Base-by-base conservation (phyloP, 441 rosid species). In the Euphorbia celastroides region DNA sequence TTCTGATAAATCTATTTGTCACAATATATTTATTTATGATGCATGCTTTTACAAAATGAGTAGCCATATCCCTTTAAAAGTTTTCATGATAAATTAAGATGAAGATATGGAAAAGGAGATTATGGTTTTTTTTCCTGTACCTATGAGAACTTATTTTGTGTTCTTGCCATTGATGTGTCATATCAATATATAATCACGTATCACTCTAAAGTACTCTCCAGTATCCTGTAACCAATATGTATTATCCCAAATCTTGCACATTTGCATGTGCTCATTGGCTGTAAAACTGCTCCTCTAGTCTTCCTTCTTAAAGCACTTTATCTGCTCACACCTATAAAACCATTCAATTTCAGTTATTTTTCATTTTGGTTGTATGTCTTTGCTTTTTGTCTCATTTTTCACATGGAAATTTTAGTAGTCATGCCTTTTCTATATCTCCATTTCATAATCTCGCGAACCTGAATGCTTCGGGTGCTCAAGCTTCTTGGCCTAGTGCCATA, bases 91-190 rank as follows among this genome's bases (percentile, higher is more conserved):
- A 31, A 44, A 42, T n/a, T n/a, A n/a, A n/a, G 50, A 62, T 44
- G 13, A 62, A 22, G 54, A 62, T 12, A 44, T 44, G 50, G 19
- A 13, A 44, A 44, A 13, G 17, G 50, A 1, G 50, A 16, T 25
- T 22, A 50, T 25, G 30, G 23, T 55, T n/a, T 23, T 68, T 68
- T 31, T 36, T 27, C 52, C 54, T 60, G n/a, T 17, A 27, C 54
- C 34, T 69, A 22, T 41, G 32, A 44, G 44, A 38, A 50, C 16
- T 63, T 7, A 5, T 70, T 50, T 14, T 22, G 31, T 13, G 25
- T 32, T 32, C 20, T 12, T 22, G 57, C 16, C 25, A 23, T 23
- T 27, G 38, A 51, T 48, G 10, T 22, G 0, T 36, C 17, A 27
- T 23, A 31, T 64, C 44, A 41, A 41, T 41, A 41, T 41, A 41